Conservation (phyloP, 768 basidiomycete genomes). For the Leccinum variicolor region DNA sequence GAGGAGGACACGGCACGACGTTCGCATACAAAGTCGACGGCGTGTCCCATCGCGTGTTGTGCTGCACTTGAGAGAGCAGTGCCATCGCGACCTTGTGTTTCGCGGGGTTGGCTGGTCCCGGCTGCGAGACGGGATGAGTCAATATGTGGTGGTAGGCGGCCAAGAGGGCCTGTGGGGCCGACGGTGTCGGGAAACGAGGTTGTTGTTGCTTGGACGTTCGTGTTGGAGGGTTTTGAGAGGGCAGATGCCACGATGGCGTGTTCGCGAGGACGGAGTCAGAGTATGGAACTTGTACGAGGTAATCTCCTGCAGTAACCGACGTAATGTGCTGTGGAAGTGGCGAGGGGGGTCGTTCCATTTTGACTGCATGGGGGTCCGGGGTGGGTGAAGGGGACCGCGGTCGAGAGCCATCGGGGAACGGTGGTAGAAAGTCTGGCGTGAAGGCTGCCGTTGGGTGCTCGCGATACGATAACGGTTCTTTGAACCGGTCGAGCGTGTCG, state of each 20-base stretch:
- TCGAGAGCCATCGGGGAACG: conserved; percentile 30
- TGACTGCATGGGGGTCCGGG: conserved; percentile 31
- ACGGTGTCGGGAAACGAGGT: conserved; percentile 44
- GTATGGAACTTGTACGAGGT: conserved; percentile 70
- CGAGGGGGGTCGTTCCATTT: conserved; percentile 34
- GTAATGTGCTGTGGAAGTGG: conserved; percentile 43
- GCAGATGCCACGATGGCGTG: conserved; percentile 69
- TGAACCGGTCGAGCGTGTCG: conserved; percentile 21
- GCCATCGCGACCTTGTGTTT: conserved; percentile 78
- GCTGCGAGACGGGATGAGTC: conserved; percentile 59
- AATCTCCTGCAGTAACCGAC: conserved; percentile 55
- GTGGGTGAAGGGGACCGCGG: conserved; percentile 35
- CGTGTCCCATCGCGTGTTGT: conserved; percentile 61
- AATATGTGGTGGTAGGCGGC: conserved; percentile 76
- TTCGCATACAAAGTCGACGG: conserved; percentile 63
- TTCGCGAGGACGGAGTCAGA: conserved; percentile 65
- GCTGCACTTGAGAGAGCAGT: conserved; percentile 55
- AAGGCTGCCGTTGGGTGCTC: conserved; percentile 31
- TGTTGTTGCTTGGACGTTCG: conserved; percentile 18
- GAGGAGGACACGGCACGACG: conserved; percentile 57
- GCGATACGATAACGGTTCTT: conserved; percentile 28
- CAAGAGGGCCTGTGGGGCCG: conserved; percentile 61
- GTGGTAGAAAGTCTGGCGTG: conserved; percentile 33
- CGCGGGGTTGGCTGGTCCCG: conserved; percentile 50
- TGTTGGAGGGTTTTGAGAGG: conserved; percentile 34